These are phyloP conservation scores for Royoungia palumana DNA, from an alignment of 768 basidiomycete genomes.

Conservation along the genomic window DNA sequence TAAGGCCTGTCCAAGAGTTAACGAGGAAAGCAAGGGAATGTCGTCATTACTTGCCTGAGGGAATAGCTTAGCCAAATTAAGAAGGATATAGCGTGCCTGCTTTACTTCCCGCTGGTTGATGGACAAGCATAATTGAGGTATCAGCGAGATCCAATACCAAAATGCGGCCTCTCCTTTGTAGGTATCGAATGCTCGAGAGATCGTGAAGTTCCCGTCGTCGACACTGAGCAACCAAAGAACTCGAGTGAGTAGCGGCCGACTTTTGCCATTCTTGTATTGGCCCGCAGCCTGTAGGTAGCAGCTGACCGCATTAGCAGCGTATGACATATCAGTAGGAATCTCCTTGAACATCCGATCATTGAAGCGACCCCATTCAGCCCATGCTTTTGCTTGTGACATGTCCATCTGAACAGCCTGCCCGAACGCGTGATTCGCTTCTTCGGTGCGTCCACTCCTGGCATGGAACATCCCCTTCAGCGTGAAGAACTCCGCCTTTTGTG, in stretches of 20 bases:
- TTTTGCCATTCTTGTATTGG: slow-evolving; percentile 90
- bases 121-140: slow-evolving; percentile 89
- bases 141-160: slow-evolving; percentile 99
- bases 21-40: background rate
- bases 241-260: slow-evolving; percentile 84
- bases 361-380: slow-evolving; percentile 97
- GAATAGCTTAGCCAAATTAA: slow-evolving; percentile 85
- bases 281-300: slow-evolving; percentile 98
- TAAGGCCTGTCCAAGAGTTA: slow-evolving; percentile 58
- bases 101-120: slow-evolving; percentile 90
- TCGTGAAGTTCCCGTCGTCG: slow-evolving; percentile 71
- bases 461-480: slow-evolving; percentile 99
- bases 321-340: slow-evolving; percentile 61
- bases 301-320: slow-evolving; percentile 89
- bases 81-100: slow-evolving; percentile 83
- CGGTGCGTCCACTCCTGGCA: slow-evolving; percentile 76
- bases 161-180: slow-evolving; percentile 96
- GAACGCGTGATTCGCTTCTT: slow-evolving; percentile 90
- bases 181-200: slow-evolving; percentile 83
- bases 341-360: slow-evolving; percentile 95
- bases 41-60: slow-evolving; percentile 67
- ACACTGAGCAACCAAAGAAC: slow-evolving; percentile 96
- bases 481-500: slow-evolving; percentile 98
- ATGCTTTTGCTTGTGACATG: slow-evolving; percentile 90
- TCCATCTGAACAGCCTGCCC: slow-evolving; percentile 96